Base-by-base conservation (phyloP, 768 basidiomycete genomes). In the Boletellus ananiceps region DNA sequence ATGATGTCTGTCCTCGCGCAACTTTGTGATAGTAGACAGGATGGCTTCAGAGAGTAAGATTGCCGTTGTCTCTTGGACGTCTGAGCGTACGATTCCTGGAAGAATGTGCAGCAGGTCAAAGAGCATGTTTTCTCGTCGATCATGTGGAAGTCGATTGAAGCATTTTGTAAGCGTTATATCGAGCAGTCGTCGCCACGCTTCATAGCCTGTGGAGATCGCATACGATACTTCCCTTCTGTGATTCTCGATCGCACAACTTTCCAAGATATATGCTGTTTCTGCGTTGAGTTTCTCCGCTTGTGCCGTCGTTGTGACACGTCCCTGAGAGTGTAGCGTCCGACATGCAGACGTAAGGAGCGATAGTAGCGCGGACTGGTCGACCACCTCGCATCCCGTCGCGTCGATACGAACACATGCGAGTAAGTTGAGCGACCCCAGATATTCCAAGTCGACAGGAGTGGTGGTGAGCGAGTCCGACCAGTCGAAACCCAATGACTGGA, bases 41-140 rank as follows among this genome's bases (percentile, higher is more conserved):
- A 88, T 77, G 0, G 83, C 80, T 59, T 95, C 93, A 1, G 91
- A 87, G 8, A 98, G 75, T 3, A 94, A 69, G n/a, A 93, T 77
- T 11, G 89, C 78, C 1, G 90, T 87, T 3, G 82, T 73, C 49
- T 88, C 84, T 33, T 84, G 78, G 18, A 86, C 71, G 47, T 83
- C 83, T 11, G 74, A 68, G 0, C 83, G 84, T 27, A 77, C 78
- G 38, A 94, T 77, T 18, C 80, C 80, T 2, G 93, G 87, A 18
- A 96, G 75, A 18, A 89, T 83, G 57, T 88, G 85, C 16, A 98
- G 76, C 16, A 98, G 72, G 62, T 96, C 95, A 57, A 95, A 91
- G 5, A 96, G 74, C 74, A 95, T 86, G 52, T 83, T 84, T 67
- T 97, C 93, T 21, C 91, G 80, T 21, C 81, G 82, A 50, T 92